Percentiles rank a stretch among this genome's conserved stretches.
Conservation (phyloP, 2,329 filamentous ascomycete genomes). For the Pseudocercospora musae region DNA sequence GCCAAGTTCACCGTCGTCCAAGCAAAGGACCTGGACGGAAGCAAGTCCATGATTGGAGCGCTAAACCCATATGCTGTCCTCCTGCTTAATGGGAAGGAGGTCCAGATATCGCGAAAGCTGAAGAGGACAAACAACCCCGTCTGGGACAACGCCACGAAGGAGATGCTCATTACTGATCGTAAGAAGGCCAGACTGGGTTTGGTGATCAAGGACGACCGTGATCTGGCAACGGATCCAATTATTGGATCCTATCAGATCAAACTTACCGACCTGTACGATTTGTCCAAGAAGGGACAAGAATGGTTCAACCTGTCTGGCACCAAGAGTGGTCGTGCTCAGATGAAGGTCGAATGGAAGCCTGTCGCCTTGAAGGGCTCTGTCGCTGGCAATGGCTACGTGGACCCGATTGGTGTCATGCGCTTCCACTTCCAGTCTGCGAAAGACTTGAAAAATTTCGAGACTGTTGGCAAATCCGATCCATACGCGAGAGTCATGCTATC, state of each 20-base stretch:
- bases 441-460: conserved; percentile 86
- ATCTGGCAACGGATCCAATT: conserved; percentile 75
- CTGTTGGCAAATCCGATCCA: conserved; percentile 93
- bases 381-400: conserved; percentile 77
- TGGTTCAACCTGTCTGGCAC: conserved; percentile 88
- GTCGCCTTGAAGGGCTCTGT: conserved; percentile 75
- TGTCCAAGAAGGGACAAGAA: conserved; percentile 88
- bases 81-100: conserved; percentile 85
- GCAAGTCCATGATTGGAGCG: conserved; percentile 84
- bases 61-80: conserved; percentile 89
- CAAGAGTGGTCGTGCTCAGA: conserved; percentile 80
- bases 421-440: conserved; percentile 83
- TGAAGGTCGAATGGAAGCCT: conserved; percentile 92
- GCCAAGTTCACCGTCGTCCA: conserved; percentile 90
- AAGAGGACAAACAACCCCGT: conserved; percentile 98
- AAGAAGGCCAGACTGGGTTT: conserved; percentile 87
- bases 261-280: conserved; percentile 85
- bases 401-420: conserved; percentile 91
- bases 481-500: conserved; percentile 87
- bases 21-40: conserved; percentile 90
- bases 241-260: conserved; percentile 94
- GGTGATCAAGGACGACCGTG: conserved; percentile 92
- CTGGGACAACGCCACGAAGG: conserved; percentile 88
- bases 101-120: conserved; percentile 84
- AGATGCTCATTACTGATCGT: conserved; percentile 90